Percentiles rank a stretch among this genome's conserved stretches.
These are phyloP conservation scores for Fusarium haematococcum DNA, from an alignment of 2,329 filamentous ascomycete species.

Conservation along the genomic window DNA sequence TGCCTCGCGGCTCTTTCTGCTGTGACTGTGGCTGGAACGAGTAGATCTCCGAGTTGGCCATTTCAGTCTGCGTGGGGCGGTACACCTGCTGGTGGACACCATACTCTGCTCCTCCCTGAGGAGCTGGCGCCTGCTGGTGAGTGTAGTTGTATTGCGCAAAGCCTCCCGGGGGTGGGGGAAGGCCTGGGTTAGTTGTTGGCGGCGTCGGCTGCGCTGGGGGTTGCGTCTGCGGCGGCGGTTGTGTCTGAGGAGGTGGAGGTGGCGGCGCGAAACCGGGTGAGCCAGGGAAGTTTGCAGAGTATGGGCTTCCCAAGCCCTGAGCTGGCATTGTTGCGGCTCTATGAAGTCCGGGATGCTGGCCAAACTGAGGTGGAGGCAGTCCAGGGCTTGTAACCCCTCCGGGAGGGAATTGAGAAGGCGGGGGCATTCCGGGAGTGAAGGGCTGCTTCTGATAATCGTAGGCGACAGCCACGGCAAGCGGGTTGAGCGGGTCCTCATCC, in stretches of 20 bases:
- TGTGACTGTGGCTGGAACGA: conserved; percentile 57
- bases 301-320: conserved; percentile 57
- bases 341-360: conserved; percentile 59
- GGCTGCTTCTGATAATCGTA: conserved; percentile 66
- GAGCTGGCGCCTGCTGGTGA: conserved; percentile 39
- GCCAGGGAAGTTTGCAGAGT: conserved; percentile 58
- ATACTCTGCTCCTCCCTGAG: conserved; percentile 58
- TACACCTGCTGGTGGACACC: conserved; percentile 77
- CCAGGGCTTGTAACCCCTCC: conserved; percentile 57
- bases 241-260: conserved; percentile 44
- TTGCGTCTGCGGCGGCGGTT: conserved; percentile 46
- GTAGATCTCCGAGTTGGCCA: conserved; percentile 48
- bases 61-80: conserved; percentile 73
- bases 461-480: conserved; percentile 67
- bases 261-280: conserved; percentile 59
- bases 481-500: conserved; percentile 70
- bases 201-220: conserved; percentile 47
- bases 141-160: conserved; percentile 66
- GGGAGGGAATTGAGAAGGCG: conserved; percentile 58
- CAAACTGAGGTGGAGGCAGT: conserved; percentile 58
- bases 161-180: conserved; percentile 62
- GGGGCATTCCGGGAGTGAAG: conserved; percentile 65
- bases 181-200: conserved; percentile 51
- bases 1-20: conserved; percentile 58
- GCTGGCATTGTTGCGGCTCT: conserved; percentile 64